Evolutionary conservation across 331 rosid species (phyloP).

Genomic region (Saraca asoca): DNA sequence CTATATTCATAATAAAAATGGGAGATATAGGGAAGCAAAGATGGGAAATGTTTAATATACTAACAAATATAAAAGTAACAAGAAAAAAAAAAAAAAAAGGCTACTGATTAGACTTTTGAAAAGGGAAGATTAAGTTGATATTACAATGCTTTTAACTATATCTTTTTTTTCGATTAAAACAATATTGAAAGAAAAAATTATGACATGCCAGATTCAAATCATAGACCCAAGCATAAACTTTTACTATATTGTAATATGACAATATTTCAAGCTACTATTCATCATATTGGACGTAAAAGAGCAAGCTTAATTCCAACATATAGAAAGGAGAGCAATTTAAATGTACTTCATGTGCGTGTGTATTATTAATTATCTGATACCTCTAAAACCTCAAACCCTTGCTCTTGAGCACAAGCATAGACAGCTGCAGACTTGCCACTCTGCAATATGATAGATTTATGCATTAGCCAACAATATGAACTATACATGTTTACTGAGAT

Average conservation of each 20-base stretch:
- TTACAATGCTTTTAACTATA: too few relatives aligned
- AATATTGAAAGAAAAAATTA: too few relatives aligned
- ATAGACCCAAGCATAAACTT: too few relatives aligned
- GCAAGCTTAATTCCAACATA: constrained; percentile 18
- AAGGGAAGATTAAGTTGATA: neutral
- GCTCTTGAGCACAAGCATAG: constrained; percentile 94
- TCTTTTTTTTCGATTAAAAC: too few relatives aligned
- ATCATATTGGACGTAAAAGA: constrained; percentile 14
- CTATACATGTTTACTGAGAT: constrained; percentile 17
- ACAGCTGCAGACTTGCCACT: constrained; percentile 98
- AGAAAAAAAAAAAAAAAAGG: constrained; percentile 22
- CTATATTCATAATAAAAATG: constrained; percentile 23
- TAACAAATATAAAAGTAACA: neutral
- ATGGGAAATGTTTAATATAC: constrained; percentile 4
- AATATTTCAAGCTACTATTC: constrained; percentile 20
- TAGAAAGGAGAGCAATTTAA: constrained; percentile 10
- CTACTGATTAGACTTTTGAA: constrained; percentile 20
- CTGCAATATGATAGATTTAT: constrained; percentile 55
- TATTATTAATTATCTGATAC: constrained; percentile 41
- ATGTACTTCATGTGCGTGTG: too few relatives aligned
- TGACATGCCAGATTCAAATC: too few relatives aligned
- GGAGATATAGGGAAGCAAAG: constrained; percentile 5
- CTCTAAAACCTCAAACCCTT: constrained; percentile 83
- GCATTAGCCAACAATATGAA: constrained; percentile 34
- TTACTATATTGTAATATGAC: neutral